phyloP scores from a whole-genome alignment of 2,329 filamentous ascomycete genomes.

The Monilinia laxa region DNA sequence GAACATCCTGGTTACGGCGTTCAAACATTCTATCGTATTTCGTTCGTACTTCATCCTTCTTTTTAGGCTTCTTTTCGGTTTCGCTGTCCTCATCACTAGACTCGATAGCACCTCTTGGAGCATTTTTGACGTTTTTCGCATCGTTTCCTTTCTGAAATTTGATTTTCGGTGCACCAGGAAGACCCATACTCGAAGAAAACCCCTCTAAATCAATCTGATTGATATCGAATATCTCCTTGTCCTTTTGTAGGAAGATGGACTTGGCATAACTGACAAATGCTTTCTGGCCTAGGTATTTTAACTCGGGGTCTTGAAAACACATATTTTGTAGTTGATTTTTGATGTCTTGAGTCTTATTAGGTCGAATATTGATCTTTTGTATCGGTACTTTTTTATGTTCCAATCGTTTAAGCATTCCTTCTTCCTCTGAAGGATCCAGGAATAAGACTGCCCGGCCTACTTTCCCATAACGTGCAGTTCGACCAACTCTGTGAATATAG shows the following conservation, averaged over 20 bases:
- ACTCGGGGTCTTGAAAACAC: conserved; percentile 90
- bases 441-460: conserved; percentile 87
- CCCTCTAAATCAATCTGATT: conserved; percentile 81
- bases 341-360: conserved; percentile 87
- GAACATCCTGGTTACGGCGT: conserved; percentile 88
- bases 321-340: conserved; percentile 85
- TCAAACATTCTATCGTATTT: conserved; percentile 99
- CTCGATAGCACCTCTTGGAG: conserved; percentile 62
- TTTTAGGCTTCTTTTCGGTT: conserved; percentile 55
- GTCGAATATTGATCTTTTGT: conserved; percentile 78
- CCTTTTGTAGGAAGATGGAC: conserved; percentile 82
- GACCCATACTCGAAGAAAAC: conserved; percentile 79
- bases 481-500: conserved; percentile 93
- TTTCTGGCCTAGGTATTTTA: conserved; percentile 95
- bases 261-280: conserved; percentile 89
- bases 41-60: conserved; percentile 76
- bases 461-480: conserved; percentile 90
- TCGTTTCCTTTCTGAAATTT: conserved; percentile 91
- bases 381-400: conserved; percentile 89
- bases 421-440: conserved; percentile 86
- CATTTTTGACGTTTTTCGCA: conserved; percentile 83
- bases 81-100: conserved; percentile 62
- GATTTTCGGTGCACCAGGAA: conserved; percentile 89
- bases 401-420: conserved; percentile 82
- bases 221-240: conserved; percentile 88